A percentile compares a stretch with the other conserved stretches of the same genome.
Conservation (phyloP, 73 alveolate species). For the Symbiodinium pilosum region DNA sequence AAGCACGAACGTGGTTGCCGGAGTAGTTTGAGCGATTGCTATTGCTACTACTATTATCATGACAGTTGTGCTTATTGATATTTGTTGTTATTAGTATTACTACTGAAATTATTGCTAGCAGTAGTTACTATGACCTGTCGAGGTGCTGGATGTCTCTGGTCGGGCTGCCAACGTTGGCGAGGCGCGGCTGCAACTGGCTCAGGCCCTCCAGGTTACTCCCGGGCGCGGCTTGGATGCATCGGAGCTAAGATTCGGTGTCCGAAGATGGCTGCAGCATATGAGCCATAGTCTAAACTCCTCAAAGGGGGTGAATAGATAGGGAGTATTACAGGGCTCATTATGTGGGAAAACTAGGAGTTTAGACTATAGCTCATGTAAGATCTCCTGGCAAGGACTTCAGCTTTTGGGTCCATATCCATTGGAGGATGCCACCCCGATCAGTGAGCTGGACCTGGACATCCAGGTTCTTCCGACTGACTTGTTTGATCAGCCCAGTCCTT, state of each 20-base stretch:
- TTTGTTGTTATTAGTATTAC: too few species aligned
- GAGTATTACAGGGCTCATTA: neutral
- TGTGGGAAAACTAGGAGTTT: too few species aligned
- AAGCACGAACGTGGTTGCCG: too few species aligned
- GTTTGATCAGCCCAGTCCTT: too few species aligned
- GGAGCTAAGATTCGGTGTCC: neutral
- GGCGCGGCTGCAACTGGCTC: conserved; percentile 50
- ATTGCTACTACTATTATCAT: too few species aligned
- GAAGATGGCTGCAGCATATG: too few species aligned
- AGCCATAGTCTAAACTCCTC: neutral
- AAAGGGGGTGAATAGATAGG: neutral
- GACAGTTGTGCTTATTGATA: too few species aligned
- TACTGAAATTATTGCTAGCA: too few species aligned
- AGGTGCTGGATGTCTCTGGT: conserved; percentile 33
- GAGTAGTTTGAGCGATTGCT: too few species aligned
- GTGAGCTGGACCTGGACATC: neutral
- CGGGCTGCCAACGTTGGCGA: conserved; percentile 47
- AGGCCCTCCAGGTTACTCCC: conserved; percentile 29
- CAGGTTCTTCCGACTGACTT: too few species aligned
- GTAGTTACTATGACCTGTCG: too few species aligned
- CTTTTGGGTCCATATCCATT: conserved; percentile 14
- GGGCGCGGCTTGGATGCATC: conserved; percentile 38
- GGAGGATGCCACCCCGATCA: conserved; percentile 49
- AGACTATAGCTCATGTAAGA: too few species aligned
- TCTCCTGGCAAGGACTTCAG: conserved; percentile 78